phyloP scores from a whole-genome alignment of 768 basidiomycete genomes.

The Phaeolepiota aurea region DNA sequence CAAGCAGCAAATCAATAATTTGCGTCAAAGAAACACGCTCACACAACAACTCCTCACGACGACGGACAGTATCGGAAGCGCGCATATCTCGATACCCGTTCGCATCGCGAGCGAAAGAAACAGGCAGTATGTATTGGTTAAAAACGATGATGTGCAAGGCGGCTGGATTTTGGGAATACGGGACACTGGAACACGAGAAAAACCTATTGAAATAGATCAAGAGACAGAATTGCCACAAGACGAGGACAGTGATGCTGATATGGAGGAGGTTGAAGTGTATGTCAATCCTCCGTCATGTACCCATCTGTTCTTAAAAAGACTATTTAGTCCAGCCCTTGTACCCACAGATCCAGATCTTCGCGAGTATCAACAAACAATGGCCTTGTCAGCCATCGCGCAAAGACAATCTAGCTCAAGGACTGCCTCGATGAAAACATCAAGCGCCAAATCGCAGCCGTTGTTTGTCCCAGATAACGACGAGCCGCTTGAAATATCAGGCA shows the following conservation, averaged over 20 bases:
- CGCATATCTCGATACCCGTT: constrained; percentile 83
- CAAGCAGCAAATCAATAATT: constrained; percentile 87
- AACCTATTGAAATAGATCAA: constrained; percentile 82
- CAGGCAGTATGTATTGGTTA: constrained; percentile 88
- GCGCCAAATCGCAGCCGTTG: constrained; percentile 31
- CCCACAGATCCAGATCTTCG: constrained; percentile 53
- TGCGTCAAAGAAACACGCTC: constrained; percentile 80
- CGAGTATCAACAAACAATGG: constrained; percentile 52
- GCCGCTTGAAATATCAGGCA: constrained; percentile 7
- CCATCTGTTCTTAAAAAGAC: not conserved
- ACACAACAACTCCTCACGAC: constrained; percentile 91
- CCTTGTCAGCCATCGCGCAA: constrained; percentile 46
- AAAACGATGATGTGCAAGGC: constrained; percentile 79
- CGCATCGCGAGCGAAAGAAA: constrained; percentile 95
- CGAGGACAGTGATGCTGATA: constrained; percentile 39
- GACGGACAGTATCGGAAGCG: constrained; percentile 88
- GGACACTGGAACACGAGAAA: constrained; percentile 68
- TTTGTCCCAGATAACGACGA: constrained; percentile 49
- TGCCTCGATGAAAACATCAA: too few species aligned
- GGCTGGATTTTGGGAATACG: constrained; percentile 94
- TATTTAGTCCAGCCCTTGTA: constrained; percentile 22
- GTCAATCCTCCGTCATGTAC: constrained; percentile 14
- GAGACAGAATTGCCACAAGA: constrained; percentile 31
- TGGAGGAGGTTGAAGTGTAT: constrained; percentile 78
- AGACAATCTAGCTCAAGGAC: constrained; percentile 4